Base-by-base conservation (phyloP, 306 rosid genomes). In the Cucumis hystrix region DNA sequence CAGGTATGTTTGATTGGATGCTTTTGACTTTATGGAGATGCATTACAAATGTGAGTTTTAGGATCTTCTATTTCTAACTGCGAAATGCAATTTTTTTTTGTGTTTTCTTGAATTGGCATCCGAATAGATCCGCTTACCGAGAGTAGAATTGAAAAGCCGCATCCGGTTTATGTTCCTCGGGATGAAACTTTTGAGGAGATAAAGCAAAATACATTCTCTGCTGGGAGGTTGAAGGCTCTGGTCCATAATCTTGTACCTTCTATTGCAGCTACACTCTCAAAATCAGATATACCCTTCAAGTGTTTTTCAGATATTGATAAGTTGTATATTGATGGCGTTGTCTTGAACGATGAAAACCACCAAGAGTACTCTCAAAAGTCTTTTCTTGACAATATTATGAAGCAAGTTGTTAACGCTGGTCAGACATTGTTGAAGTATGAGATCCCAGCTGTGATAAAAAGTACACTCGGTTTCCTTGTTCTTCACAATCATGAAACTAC, bases 131-230 rank as follows among this genome's bases (percentile, higher is more conserved):
- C 87, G 35, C 82, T 61, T 45, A 64, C 81, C 40, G 98, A 95
- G 90, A 90, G 83, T 58, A 90, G 98, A 87, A 83, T 95, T 25
- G 97, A 95, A 45, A 95, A 95, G 91, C 98, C 98, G 25, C 91
- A 88, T 77, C 97, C 98, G n/a, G 91, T 95, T 8, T 95, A 92
- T 66, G 98, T 95, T 75, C 98, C 98, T 4, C 86, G 98, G 15
- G 97, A 92, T 78, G 97, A 95, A 85, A 88, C 96, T 70, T 95
- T 95, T 79, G 97, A 90, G 67, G 97, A 95, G 87, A 90, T 90
- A 66, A 95, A 92, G 80, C 96, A 92, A 83, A 57, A 84, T 64
- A 87, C 96, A 51, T 95, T 95, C 86, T 86, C 96, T 14, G 87
- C 93, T 43, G 97, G 98, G 70, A 90, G 93, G 85, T 83, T 92